phyloP scores from a whole-genome alignment of 164 flowering plant species.

The Cinnamomum chago region DNA sequence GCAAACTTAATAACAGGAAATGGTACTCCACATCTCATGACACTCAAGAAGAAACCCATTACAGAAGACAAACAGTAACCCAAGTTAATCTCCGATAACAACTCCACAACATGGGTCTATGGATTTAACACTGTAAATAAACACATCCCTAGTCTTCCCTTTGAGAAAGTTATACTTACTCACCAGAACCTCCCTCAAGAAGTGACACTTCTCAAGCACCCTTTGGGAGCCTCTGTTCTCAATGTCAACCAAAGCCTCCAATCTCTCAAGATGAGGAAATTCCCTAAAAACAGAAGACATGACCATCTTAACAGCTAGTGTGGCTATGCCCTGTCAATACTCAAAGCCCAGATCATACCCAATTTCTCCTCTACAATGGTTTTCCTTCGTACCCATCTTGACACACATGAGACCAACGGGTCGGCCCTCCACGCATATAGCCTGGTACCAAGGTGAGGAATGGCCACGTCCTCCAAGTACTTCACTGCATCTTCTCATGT shows the following conservation, averaged over 20 bases:
- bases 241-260: slow-evolving; percentile 27
- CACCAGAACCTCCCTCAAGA: slow-evolving; percentile 33
- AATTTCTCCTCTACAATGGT: slow-evolving; percentile 22
- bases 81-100: too few relatives aligned
- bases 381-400: slow-evolving; percentile 18
- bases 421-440: slow-evolving; percentile 35
- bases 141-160: slow-evolving; percentile 25
- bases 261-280: slow-evolving; percentile 26
- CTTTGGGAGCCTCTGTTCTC: slow-evolving; percentile 41
- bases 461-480: slow-evolving; percentile 15
- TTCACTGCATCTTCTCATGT: slow-evolving; percentile 23
- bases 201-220: slow-evolving; percentile 46
- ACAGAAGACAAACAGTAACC: too few relatives aligned
- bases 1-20: too few relatives aligned
- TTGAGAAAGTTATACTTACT: slow-evolving; percentile 32
- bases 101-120: neutral
- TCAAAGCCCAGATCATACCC: slow-evolving; percentile 20
- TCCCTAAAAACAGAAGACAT: slow-evolving; percentile 28
- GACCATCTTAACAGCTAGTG: slow-evolving; percentile 32
- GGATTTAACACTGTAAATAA: slow-evolving; percentile 18
- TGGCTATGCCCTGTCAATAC: slow-evolving; percentile 21
- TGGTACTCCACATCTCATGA: too few relatives aligned
- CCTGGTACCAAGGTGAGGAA: slow-evolving; percentile 27
- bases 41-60: too few relatives aligned
- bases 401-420: slow-evolving; percentile 34